Conservation (phyloP, 2,329 filamentous ascomycete genomes). For the Cytospora leucostoma region DNA sequence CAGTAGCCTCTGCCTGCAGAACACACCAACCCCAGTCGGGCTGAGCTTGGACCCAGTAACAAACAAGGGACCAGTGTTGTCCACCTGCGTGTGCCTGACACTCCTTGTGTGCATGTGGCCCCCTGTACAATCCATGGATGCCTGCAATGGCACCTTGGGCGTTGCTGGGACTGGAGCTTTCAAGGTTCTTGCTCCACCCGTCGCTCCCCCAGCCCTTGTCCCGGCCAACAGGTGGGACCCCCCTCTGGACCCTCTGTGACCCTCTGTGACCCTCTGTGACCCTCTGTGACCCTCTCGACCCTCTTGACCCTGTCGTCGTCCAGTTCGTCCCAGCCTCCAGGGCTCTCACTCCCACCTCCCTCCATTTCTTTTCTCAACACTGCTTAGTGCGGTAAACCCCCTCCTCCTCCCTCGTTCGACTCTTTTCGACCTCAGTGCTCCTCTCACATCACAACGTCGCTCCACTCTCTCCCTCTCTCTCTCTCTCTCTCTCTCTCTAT, state of each 20-base stretch:
- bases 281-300: neutral
- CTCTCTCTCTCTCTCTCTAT: neutral
- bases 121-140: no score
- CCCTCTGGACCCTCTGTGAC: no score
- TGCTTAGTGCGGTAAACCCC: neutral
- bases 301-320: neutral
- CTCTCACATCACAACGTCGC: neutral
- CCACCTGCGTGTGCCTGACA: no score
- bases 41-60: no score
- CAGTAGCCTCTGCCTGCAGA: no score
- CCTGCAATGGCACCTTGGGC: neutral
- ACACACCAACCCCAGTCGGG: no score
- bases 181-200: neutral
- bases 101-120: no score
- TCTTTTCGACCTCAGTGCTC: neutral
- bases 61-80: neutral
- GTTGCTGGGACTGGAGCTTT: neutral
- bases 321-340: neutral
- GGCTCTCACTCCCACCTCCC: neutral
- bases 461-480: neutral
- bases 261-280: neutral
- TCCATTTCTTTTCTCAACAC: slow-evolving; percentile 1
- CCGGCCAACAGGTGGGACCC: neutral
- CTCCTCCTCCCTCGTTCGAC: neutral
- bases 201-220: neutral